These are phyloP conservation scores for Ustilago esculenta DNA, from an alignment of 1,284 basidiomycete genomes.

Conservation along the genomic window DNA sequence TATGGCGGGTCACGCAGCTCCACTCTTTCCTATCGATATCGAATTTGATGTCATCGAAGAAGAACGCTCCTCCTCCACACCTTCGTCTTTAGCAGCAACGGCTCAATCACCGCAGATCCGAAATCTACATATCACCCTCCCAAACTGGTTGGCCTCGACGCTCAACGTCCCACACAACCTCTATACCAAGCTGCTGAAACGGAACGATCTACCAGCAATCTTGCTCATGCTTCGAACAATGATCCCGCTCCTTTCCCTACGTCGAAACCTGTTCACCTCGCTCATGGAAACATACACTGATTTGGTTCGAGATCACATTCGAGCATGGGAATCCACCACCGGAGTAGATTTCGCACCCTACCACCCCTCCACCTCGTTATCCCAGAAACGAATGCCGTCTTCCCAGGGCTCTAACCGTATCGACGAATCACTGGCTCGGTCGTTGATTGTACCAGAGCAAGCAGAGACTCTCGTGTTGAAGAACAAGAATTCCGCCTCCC, in stretches of 20 bases:
- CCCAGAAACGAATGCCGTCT: too few species aligned
- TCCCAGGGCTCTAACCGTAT: too few species aligned
- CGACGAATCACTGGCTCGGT: conserved; percentile 8
- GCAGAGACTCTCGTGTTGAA: conserved; percentile 1
- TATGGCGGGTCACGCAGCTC: conserved; percentile 4
- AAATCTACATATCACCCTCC: conserved; percentile 7
- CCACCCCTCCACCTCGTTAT: conserved; percentile 1
- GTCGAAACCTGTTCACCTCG: conserved; percentile 17
- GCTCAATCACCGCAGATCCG: conserved; percentile 15
- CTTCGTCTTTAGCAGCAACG: not conserved
- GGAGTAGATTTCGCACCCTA: conserved; percentile 19
- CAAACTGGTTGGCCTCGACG: conserved; percentile 8
- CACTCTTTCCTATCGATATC: conserved; percentile 19
- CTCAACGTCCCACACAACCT: conserved; percentile 1
- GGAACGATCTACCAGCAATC: conserved; percentile 30
- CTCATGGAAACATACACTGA: conserved; percentile 30
- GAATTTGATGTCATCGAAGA: conserved; percentile 21
- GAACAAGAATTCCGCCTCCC: conserved; percentile 8
- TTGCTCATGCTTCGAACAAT: conserved; percentile 37
- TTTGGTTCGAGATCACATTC: conserved; percentile 20
- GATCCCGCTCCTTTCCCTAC: conserved; percentile 21
- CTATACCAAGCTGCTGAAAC: not conserved
- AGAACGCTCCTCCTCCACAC: not conserved
- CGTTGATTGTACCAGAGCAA: conserved; percentile 6
- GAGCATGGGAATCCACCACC: conserved; percentile 3